These are phyloP conservation scores for Cotoneaster glaucophyllus DNA, from an alignment of 306 rosid species.

Conservation along the genomic window DNA sequence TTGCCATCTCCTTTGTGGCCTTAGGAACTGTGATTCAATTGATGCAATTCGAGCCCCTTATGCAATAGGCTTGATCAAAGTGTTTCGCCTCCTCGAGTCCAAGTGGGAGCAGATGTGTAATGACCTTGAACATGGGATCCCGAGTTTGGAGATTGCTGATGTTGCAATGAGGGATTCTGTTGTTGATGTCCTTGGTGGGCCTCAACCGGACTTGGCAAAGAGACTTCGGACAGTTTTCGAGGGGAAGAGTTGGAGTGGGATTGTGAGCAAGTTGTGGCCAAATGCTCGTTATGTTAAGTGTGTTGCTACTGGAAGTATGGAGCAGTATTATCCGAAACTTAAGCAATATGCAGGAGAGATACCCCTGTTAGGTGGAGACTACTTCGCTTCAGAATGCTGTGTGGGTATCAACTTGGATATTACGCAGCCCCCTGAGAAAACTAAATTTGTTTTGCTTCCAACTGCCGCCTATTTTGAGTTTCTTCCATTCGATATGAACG, in stretches of 20 bases:
- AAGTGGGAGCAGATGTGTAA: slow-evolving; percentile 55
- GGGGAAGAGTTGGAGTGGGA: slow-evolving; percentile 41
- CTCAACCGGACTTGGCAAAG: slow-evolving; percentile 42
- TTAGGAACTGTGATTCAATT: slow-evolving; percentile 28
- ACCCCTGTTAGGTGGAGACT: slow-evolving; percentile 56
- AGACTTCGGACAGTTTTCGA: slow-evolving; percentile 37
- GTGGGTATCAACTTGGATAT: slow-evolving; percentile 55
- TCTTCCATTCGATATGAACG: slow-evolving; percentile 50
- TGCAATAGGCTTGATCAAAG: slow-evolving; percentile 44
- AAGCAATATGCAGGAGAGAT: slow-evolving; percentile 50
- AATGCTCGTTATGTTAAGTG: slow-evolving; percentile 45
- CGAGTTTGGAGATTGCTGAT: slow-evolving; percentile 36
- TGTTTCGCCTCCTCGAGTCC: slow-evolving; percentile 32
- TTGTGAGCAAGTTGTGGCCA: slow-evolving; percentile 48
- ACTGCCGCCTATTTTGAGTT: slow-evolving; percentile 70
- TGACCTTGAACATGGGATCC: slow-evolving; percentile 50
- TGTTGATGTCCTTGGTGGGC: slow-evolving; percentile 39
- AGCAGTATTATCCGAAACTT: slow-evolving; percentile 45
- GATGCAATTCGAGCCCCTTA: slow-evolving; percentile 50
- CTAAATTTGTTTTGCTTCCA: slow-evolving; percentile 47
- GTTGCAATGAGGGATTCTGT: slow-evolving; percentile 40
- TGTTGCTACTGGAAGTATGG: slow-evolving; percentile 63
- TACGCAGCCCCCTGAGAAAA: slow-evolving; percentile 43
- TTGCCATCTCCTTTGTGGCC: slow-evolving; percentile 63
- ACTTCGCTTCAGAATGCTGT: slow-evolving; percentile 55